phyloP scores from a whole-genome alignment of 169 alveolate species.

The Eimeria tenella region DNA sequence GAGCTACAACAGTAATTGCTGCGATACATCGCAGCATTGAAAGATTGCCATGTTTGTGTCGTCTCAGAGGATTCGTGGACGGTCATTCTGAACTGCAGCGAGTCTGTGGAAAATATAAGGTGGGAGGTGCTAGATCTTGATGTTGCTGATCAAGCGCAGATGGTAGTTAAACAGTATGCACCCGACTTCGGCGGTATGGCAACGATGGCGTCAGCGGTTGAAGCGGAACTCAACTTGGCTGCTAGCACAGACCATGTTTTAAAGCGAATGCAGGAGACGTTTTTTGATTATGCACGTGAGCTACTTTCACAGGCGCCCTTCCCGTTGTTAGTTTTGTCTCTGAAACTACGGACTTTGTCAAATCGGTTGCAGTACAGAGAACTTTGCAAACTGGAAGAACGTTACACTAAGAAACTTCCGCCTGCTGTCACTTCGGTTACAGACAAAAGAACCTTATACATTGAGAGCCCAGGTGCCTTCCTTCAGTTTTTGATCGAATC shows the following conservation, averaged over 20 bases:
- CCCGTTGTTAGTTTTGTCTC: no score
- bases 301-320: neutral
- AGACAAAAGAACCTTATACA: conserved; percentile 52
- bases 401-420: no score
- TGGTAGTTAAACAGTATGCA: conserved; percentile 42
- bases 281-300: conserved; percentile 56
- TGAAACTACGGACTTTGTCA: no score
- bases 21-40: neutral
- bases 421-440: neutral
- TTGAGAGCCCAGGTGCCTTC: conserved; percentile 73
- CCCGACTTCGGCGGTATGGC: conserved; percentile 52
- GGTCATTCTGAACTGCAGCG: conserved; percentile 50
- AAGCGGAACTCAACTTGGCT: conserved; percentile 23
- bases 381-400: no score
- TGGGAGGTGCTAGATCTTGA: conserved; percentile 65
- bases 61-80: conserved; percentile 63
- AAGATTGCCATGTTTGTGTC: neutral
- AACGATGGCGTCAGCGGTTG: conserved; percentile 44
- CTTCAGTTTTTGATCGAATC: conserved; percentile 20
- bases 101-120: conserved; percentile 1
- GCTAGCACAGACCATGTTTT: conserved; percentile 44
- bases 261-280: conserved; percentile 35
- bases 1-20: neutral
- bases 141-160: neutral
- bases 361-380: no score